Evolutionary conservation across 1,139 yeast genomes (phyloP).

Genomic region (Hyphopichia wangnamkhiaoensis): DNA sequence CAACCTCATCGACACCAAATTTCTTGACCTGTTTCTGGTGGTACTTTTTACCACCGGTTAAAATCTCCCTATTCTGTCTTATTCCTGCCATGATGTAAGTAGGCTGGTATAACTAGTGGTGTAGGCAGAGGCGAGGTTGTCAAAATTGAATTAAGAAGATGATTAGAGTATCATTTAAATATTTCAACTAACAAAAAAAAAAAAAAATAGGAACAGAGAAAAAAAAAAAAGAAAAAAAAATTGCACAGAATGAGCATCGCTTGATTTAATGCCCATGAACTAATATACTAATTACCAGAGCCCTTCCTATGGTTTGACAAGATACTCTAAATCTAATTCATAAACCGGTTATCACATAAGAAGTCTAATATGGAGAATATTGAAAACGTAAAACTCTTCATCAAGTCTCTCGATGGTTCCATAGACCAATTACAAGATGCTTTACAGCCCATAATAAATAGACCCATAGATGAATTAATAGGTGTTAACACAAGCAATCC

Average conservation of each 20-base stretch:
- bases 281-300: background rate
- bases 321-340: background rate
- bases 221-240: background rate
- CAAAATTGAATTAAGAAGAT: background rate
- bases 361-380: conserved; percentile 41
- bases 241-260: background rate
- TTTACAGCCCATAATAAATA: conserved; percentile 35
- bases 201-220: background rate
- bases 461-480: conserved; percentile 34
- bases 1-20: conserved; percentile 76
- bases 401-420: conserved; percentile 28
- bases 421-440: conserved; percentile 29
- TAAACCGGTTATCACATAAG: background rate
- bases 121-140: no score
- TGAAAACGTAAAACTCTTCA: conserved; percentile 28
- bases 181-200: background rate
- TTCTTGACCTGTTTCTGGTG: conserved; percentile 64
- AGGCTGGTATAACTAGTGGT: background rate
- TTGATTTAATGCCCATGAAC: background rate
- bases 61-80: conserved; percentile 71
- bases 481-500: conserved; percentile 29
- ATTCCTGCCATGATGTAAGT: conserved; percentile 16
- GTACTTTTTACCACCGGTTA: conserved; percentile 85
- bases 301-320: background rate
- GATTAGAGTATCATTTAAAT: background rate